Evolutionary conservation across 1,284 basidiomycete species (phyloP).

Genomic region (Sutorius eximius): DNA sequence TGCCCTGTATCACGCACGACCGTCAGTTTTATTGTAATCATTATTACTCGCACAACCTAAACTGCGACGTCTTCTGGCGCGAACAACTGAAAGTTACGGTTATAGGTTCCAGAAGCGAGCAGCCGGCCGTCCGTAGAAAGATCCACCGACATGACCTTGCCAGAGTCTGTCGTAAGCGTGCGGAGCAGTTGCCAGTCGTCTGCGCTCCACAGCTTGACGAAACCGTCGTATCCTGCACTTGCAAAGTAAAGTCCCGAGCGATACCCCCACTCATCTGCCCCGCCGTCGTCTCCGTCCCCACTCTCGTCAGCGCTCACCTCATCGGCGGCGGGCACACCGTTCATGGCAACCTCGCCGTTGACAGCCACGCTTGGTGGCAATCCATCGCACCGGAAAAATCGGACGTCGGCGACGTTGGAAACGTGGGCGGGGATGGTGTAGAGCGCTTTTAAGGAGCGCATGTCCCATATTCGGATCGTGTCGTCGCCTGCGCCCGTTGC

Average conservation of each 20-base stretch:
- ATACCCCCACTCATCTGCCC: conserved; percentile 64
- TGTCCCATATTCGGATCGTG: conserved; percentile 98
- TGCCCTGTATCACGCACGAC: conserved; percentile 17
- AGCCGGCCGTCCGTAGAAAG: conserved; percentile 80
- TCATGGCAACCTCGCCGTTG: conserved; percentile 40
- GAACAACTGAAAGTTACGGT: conserved; percentile 91
- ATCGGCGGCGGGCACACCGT: conserved; percentile 23
- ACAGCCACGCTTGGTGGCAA: conserved; percentile 31
- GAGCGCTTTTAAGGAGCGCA: conserved; percentile 87
- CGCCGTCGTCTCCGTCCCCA: conserved; percentile 33
- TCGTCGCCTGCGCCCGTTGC: conserved; percentile 97
- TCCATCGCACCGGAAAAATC: conserved; percentile 78
- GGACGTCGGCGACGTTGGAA: conserved; percentile 91
- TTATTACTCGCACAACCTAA: conserved; percentile 25
- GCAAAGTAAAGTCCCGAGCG: conserved; percentile 90
- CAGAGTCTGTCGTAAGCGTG: conserved; percentile 88
- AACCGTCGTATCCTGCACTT: conserved; percentile 92
- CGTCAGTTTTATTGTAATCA: conserved; percentile 23
- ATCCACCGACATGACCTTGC: conserved; percentile 98
- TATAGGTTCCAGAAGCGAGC: conserved; percentile 89
- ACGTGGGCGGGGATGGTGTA: conserved; percentile 97
- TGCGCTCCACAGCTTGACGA: conserved; percentile 95
- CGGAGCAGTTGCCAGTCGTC: conserved; percentile 96
- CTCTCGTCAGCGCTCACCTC: conserved; percentile 29
- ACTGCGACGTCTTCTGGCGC: conserved; percentile 58